Conservation (phyloP, 2,329 filamentous ascomycete species). For the Colletotrichum viniferum region DNA sequence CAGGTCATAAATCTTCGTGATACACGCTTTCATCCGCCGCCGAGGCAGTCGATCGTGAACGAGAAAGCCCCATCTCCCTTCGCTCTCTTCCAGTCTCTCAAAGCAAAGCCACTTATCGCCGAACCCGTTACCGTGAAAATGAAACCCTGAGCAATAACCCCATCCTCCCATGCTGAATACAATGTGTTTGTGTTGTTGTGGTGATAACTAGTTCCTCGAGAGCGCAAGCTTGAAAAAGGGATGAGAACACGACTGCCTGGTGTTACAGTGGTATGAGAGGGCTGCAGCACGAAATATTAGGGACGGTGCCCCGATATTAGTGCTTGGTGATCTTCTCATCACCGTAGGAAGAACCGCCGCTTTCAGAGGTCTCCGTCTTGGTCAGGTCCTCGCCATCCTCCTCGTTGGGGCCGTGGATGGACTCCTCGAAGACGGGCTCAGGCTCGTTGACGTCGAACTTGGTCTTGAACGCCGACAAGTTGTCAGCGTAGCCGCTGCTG, state of each 20-base stretch:
- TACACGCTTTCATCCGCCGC: constrained; percentile 6
- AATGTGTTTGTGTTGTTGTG: background rate
- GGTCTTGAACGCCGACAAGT: constrained; percentile 84
- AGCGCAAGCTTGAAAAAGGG: background rate
- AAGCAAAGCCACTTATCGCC: constrained; percentile 13
- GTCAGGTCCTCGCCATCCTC: constrained; percentile 57
- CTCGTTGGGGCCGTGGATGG: constrained; percentile 70
- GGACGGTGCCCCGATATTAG: background rate
- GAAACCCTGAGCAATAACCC: background rate
- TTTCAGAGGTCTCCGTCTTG: constrained; percentile 65
- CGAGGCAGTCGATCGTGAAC: constrained; percentile 1
- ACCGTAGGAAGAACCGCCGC: constrained; percentile 57
- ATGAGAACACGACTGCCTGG: constrained; percentile 3
- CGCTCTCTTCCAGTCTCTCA: background rate
- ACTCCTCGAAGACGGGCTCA: constrained; percentile 92
- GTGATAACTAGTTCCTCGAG: background rate
- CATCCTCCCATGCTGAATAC: background rate
- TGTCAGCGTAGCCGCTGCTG: constrained; percentile 75
- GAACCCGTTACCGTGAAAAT: background rate
- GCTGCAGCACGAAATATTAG: background rate
- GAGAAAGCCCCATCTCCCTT: background rate
- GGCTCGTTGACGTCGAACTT: constrained; percentile 93
- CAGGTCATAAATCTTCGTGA: constrained; percentile 17
- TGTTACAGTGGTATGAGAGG: background rate
- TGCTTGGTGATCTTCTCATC: constrained; percentile 46